Evolutionary conservation across 768 basidiomycete genomes (phyloP).

Genomic region (Megacollybia marginata): DNA sequence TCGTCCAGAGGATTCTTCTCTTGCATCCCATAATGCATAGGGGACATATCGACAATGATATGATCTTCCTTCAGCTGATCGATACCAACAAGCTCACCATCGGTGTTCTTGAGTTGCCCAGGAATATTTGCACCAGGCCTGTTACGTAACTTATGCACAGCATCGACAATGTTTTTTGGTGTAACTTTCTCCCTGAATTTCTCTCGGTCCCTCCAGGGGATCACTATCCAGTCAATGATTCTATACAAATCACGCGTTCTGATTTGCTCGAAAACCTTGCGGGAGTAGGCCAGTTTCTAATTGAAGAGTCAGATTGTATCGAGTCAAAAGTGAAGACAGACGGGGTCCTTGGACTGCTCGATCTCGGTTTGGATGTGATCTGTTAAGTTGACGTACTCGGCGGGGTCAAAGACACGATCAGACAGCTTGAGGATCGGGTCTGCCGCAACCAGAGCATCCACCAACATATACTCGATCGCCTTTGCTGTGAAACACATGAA

Average conservation of each 20-base stretch:
- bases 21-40: slow-evolving; percentile 76
- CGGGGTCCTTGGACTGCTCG: slow-evolving; percentile 43
- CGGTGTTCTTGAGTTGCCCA: slow-evolving; percentile 4
- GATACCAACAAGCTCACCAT: slow-evolving; percentile 14
- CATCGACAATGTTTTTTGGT: slow-evolving; percentile 32
- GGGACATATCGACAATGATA: slow-evolving; percentile 55
- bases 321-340: slow-evolving; percentile 18
- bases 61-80: slow-evolving; percentile 34
- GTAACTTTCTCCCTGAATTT: slow-evolving; percentile 34
- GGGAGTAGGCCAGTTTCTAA: slow-evolving; percentile 54
- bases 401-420: slow-evolving; percentile 44
- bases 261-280: slow-evolving; percentile 56
- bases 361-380: slow-evolving; percentile 56
- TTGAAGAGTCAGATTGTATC: neutral
- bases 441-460: slow-evolving; percentile 61
- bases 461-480: slow-evolving; percentile 80
- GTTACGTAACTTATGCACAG: slow-evolving; percentile 22
- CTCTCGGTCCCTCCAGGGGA: slow-evolving; percentile 31
- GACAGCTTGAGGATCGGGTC: slow-evolving; percentile 61
- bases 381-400: slow-evolving; percentile 55
- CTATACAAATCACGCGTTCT: slow-evolving; percentile 59
- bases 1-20: slow-evolving; percentile 60
- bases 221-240: slow-evolving; percentile 55
- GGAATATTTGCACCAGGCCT: slow-evolving; percentile 13
- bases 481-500: slow-evolving; percentile 38